Base-by-base conservation (phyloP, 2,329 filamentous ascomycete genomes). In the Talaromyces amestolkiae region DNA sequence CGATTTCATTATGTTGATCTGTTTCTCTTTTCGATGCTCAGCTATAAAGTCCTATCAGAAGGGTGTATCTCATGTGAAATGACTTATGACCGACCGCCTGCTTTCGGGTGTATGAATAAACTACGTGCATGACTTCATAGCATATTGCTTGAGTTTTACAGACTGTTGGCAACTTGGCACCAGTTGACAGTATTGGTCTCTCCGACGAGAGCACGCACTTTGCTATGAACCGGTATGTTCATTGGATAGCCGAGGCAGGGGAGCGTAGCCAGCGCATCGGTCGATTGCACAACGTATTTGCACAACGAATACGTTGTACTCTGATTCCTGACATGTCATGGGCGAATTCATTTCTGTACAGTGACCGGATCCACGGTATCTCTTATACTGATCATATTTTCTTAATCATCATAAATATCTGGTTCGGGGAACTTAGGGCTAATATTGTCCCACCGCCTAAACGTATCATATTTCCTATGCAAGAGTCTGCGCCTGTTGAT, bases 61-160 rank as follows among this genome's bases (percentile, higher is more conserved):
- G 47, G 24, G 22, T 43, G 39, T 27, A 41, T 62, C 33, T 56
- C 33, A 54, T 62, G 60, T 51, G 60, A 54, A 43, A 62, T 62
- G 60, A 62, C 47, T 62, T 62, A 62, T 62, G 60, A 62, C 17
- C 39, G 22, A 13, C 53, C 33, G 5, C 53, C 33, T 37, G 19
- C 53, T 39, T 17, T 56, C 33, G 10, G 53, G 53, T 39, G 10
- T 19, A 22, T 37, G n/a, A 39, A 37, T 24, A 35, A 15, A 39
- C n/a, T 37, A 56, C 33, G 37, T 56, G 19, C 53, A 24, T 39
- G 31, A n/a, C 19, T 39, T 22, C 19, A 15, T 4, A 37, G 19
- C 51, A 37, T 15, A 37, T 24, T 56, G 6, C 8, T 22, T n/a
- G n/a, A 33, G 3, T 54, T 35, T 37, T 1, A 9, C 11, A 15